phyloP scores from a whole-genome alignment of 1,284 basidiomycete genomes.

The Melanopsichium pennsylvanicum region DNA sequence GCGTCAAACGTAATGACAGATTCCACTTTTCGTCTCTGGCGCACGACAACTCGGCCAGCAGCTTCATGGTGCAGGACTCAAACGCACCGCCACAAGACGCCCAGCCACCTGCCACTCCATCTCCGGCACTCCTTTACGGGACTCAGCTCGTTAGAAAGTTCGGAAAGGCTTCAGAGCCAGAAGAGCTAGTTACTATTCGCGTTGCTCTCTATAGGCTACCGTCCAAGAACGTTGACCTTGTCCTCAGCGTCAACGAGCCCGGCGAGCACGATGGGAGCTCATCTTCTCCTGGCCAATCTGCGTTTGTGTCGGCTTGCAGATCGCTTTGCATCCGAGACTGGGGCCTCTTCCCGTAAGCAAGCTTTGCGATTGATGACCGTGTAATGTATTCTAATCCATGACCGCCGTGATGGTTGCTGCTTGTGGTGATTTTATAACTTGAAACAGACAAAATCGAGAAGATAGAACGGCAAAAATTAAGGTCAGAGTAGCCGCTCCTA shows the following conservation, averaged over 20 bases:
- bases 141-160: constrained; percentile 59
- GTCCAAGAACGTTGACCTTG: constrained; percentile 58
- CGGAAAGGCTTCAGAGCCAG: constrained; percentile 40
- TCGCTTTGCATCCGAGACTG: constrained; percentile 35
- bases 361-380: too few relatives aligned
- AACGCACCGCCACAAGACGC: constrained; percentile 21
- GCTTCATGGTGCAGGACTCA: constrained; percentile 70
- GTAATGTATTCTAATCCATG: too few relatives aligned
- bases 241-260: constrained; percentile 61
- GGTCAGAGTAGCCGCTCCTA: too few relatives aligned
- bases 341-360: constrained; percentile 26
- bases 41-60: constrained; percentile 83
- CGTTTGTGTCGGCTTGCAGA: constrained; percentile 27
- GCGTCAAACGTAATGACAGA: constrained; percentile 8
- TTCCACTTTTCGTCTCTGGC: constrained; percentile 91
- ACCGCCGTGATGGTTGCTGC: too few relatives aligned
- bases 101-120: constrained; percentile 27
- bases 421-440: too few relatives aligned
- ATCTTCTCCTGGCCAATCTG: constrained; percentile 7
- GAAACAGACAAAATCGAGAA: too few relatives aligned
- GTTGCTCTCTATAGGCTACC: constrained; percentile 60
- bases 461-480: too few relatives aligned
- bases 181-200: constrained; percentile 52
- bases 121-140: constrained; percentile 46
- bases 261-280: not conserved